These are phyloP conservation scores for Salix udensis DNA, from an alignment of 345 rosid genomes.

Conservation along the genomic window DNA sequence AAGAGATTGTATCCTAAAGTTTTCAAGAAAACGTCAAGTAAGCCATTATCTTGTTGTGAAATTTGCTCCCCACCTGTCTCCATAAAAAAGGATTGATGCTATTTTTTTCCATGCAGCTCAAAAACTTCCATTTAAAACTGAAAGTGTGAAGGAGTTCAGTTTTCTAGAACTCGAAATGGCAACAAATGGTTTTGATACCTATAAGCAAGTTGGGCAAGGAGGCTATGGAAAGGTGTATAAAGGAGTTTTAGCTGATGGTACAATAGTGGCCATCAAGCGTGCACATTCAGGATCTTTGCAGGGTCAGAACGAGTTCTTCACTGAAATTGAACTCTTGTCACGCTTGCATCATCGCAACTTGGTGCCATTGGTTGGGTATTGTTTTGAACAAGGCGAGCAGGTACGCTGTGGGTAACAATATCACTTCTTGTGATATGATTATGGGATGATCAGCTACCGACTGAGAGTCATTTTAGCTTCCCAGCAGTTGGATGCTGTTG, in stretches of 20 bases:
- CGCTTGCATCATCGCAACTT: conserved; percentile 61
- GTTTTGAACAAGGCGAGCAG: conserved; percentile 47
- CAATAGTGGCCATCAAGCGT: conserved; percentile 51
- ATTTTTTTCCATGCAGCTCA: conserved; percentile 17
- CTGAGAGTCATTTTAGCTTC: background rate
- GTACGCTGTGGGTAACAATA: background rate
- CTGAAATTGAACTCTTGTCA: conserved; percentile 47
- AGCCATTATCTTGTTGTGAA: background rate
- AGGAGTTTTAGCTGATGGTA: conserved; percentile 43
- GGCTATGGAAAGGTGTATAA: conserved; percentile 57
- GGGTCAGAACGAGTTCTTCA: conserved; percentile 47
- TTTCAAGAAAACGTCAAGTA: conserved; percentile 7
- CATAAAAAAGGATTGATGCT: background rate
- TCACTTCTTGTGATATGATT: background rate
- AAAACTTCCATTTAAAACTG: conserved; percentile 37
- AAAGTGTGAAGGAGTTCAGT: conserved; percentile 37
- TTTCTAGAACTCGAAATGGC: conserved; percentile 43
- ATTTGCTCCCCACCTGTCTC: background rate
- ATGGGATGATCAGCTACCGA: background rate
- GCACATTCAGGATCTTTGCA: conserved; percentile 43
- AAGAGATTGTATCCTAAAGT: background rate
- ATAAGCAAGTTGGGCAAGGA: conserved; percentile 42
- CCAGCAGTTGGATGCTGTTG: too few relatives aligned
- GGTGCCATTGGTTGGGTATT: conserved; percentile 53
- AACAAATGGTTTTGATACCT: conserved; percentile 31